A percentile compares a stretch with the other conserved stretches of the same genome.
phyloP scores from a whole-genome alignment of 2,329 filamentous ascomycete species.

The Dothistroma pini region DNA sequence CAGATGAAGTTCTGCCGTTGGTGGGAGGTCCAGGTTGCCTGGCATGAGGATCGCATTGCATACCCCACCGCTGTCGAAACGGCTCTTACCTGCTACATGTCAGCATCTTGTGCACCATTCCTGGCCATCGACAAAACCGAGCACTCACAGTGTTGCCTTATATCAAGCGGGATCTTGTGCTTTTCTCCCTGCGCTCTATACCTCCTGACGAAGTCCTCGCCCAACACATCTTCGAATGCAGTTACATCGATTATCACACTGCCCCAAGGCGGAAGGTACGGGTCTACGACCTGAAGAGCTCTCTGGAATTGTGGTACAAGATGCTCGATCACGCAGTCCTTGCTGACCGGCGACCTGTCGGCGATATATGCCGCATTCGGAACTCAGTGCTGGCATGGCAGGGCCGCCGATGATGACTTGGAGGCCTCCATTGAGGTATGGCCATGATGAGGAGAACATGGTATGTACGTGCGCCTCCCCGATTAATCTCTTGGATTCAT shows the following conservation, averaged over 20 bases:
- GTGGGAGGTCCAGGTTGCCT: no score
- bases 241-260: background rate
- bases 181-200: background rate
- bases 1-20: no score
- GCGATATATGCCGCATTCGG: background rate
- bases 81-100: no score
- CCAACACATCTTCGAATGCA: constrained; percentile 3
- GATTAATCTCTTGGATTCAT: no score
- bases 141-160: constrained; percentile 3
- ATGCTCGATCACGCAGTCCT: background rate
- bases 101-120: no score
- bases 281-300: background rate
- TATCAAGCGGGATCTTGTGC: background rate
- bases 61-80: no score
- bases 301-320: background rate
- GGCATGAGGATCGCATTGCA: no score
- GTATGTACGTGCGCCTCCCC: no score
- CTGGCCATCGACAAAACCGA: no score
- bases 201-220: background rate
- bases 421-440: background rate
- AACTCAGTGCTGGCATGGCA: background rate
- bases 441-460: background rate
- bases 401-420: background rate
- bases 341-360: background rate
- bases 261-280: constrained; percentile 3